Evolutionary conservation across 2,329 filamentous ascomycete species (phyloP), one percentile per base, ranked within the genome.

Genomic region (Pseudocercospora musae): DNA sequence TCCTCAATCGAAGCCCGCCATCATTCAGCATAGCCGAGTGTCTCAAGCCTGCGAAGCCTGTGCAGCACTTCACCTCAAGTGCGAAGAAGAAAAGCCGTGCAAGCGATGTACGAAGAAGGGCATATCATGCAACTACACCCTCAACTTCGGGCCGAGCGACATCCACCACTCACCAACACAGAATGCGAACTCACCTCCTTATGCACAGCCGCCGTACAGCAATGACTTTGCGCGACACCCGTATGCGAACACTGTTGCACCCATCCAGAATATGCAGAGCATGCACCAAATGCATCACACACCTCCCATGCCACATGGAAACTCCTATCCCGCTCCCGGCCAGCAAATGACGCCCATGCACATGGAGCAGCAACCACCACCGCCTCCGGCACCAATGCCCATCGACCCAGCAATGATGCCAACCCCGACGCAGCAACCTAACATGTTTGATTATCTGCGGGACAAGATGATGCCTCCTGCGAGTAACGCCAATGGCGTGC

Each of bases 51-150:
- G 82, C 63, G 81, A 81, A 62, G 76, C 79, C 4, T 84, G 82
- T 64, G 81, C 82, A 21, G 75, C 78, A 21, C 78, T 80, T 2
- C 82, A 84, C 67, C 73, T 84, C 20, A 81, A 82, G 68, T 84
- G 82, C 64, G 81, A 84, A 63, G 82, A 84, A 64, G 76, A 80
- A 50, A 84, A 84, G 71, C 82, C 82, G 7, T 84, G 82, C 68
- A 80, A 76, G 64, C 75, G 82, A 50, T 84, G 82, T 70, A 77
- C 73, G 44, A 81, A 81, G 67, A 82, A 81, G 66, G 77, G 77
- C 66, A 77, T 83, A 20, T 66, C 71, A 5, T 84, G 82, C 60
- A 74, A 75, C 60, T 75, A 71, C 58, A 71, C 71, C 8, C 31
- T 69, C 11, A 68, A 54, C 58, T 72, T 68, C 58, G 58, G 61